Percentiles rank a stretch among this genome's conserved stretches.
Conservation (phyloP, 1,284 basidiomycete species). For the Trichosporon coremiiforme region DNA sequence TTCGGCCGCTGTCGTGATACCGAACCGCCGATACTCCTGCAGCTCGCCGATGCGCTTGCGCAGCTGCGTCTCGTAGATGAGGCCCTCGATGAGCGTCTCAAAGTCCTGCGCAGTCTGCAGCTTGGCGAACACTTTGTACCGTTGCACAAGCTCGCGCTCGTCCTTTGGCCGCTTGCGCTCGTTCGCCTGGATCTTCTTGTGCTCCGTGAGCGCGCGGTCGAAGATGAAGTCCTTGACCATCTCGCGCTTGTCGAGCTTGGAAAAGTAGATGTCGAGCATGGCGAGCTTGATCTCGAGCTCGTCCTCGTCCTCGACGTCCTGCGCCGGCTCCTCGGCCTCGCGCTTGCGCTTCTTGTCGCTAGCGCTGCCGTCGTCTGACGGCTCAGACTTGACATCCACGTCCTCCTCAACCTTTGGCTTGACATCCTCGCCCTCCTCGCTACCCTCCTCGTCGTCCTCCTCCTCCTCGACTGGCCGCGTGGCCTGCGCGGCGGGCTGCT, state of each 20-base stretch:
- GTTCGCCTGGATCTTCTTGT: slow-evolving; percentile 88
- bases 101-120: slow-evolving; percentile 91
- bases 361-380: slow-evolving; percentile 30
- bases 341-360: slow-evolving; percentile 64
- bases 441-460: slow-evolving; percentile 43
- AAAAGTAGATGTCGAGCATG: slow-evolving; percentile 89
- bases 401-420: slow-evolving; percentile 33
- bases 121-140: slow-evolving; percentile 88
- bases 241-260: slow-evolving; percentile 82
- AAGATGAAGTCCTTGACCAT: slow-evolving; percentile 91
- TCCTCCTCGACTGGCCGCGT: slow-evolving; percentile 41
- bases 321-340: slow-evolving; percentile 71
- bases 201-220: slow-evolving; percentile 86
- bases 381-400: slow-evolving; percentile 35
- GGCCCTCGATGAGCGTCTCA: slow-evolving; percentile 82
- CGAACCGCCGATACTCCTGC: slow-evolving; percentile 82
- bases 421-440: slow-evolving; percentile 36
- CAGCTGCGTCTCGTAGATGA: slow-evolving; percentile 83
- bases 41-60: slow-evolving; percentile 84
- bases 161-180: slow-evolving; percentile 91
- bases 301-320: slow-evolving; percentile 62
- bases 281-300: slow-evolving; percentile 36
- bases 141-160: slow-evolving; percentile 84
- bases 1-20: slow-evolving; percentile 77
- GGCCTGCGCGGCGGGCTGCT: slow-evolving; percentile 63